Conservation (phyloP, 163 green algal species). For the Chlorella variabilis region DNA sequence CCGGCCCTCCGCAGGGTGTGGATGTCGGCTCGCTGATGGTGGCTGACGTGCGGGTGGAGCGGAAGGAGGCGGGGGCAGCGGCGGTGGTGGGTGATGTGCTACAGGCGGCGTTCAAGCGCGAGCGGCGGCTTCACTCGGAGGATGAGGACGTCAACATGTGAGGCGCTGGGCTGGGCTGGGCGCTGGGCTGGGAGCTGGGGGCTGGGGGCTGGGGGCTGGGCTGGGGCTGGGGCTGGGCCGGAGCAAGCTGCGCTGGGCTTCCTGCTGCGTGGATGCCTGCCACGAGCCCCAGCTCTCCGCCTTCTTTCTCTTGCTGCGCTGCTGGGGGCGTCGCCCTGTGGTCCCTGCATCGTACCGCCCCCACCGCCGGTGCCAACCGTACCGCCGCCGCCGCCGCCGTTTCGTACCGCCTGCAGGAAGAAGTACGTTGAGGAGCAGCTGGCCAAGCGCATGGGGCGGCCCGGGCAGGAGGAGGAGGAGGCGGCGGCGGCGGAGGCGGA, state of each 20-base stretch:
- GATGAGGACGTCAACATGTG: constrained; percentile 57
- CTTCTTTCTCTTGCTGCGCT: too few species aligned
- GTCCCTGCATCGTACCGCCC: too few species aligned
- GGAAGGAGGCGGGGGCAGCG: background rate
- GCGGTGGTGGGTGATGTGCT: constrained; percentile 16
- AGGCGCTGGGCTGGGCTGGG: too few species aligned
- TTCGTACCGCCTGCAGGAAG: constrained; percentile 49
- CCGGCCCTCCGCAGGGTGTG: too few species aligned
- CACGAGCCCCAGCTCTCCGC: background rate
- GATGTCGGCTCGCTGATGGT: constrained; percentile 37
- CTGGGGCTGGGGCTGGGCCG: background rate
- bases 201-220: background rate
- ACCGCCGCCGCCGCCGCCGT: too few species aligned
- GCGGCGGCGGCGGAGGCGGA: background rate
- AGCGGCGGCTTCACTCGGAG: constrained; percentile 39
- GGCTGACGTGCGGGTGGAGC: background rate
- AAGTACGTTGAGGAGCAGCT: constrained; percentile 62
- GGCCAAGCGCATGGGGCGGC: constrained; percentile 52
- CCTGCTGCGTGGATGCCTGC: background rate
- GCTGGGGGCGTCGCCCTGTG: too few species aligned
- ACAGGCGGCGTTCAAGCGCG: constrained; percentile 55
- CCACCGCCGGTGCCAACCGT: too few species aligned
- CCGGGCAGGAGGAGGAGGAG: constrained; percentile 30
- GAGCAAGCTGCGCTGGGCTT: background rate
- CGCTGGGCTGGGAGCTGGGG: background rate